Evolutionary conservation across 2,329 filamentous ascomycete species (phyloP).

Genomic region (Chaetomium globosum): DNA sequence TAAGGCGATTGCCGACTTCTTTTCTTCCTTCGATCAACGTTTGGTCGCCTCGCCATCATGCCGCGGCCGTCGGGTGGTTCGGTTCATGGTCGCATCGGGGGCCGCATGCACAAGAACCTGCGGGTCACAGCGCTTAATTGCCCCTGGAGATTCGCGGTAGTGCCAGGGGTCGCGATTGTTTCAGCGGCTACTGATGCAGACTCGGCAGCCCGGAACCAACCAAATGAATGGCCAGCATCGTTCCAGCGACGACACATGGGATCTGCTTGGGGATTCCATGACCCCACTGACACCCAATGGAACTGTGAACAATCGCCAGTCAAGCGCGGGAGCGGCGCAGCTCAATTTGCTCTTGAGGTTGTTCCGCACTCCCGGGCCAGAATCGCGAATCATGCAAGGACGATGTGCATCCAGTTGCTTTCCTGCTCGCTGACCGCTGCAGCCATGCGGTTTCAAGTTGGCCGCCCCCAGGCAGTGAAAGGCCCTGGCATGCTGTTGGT

Average conservation of each 20-base stretch:
- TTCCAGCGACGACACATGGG: constrained; percentile 16
- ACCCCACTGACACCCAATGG: constrained; percentile 11
- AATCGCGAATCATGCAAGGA: neutral
- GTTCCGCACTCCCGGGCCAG: constrained; percentile 13
- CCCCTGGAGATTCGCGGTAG: constrained; percentile 17
- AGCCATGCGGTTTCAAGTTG: constrained; percentile 15
- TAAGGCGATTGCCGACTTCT: neutral
- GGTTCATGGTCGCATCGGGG: constrained; percentile 7
- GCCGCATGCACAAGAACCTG: constrained; percentile 5
- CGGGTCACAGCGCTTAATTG: constrained; percentile 21
- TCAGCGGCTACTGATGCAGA: constrained; percentile 26
- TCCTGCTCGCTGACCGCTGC: constrained; percentile 4
- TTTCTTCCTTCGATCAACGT: neutral
- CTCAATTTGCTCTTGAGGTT: neutral
- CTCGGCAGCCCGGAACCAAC: neutral
- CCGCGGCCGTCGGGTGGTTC: neutral
- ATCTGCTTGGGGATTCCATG: neutral
- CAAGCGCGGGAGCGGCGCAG: constrained; percentile 11
- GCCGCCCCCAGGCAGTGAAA: constrained; percentile 8
- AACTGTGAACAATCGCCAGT: neutral
- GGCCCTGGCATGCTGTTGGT: constrained; percentile 2
- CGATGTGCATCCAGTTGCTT: neutral
- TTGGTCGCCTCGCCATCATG: neutral
- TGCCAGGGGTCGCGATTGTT: constrained; percentile 4
- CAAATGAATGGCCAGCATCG: constrained; percentile 22